A percentile compares a stretch with the other conserved stretches of the same genome.
These are phyloP conservation scores for Xerocomus nothofagi DNA, from an alignment of 1,284 basidiomycete genomes.

Conservation along the genomic window DNA sequence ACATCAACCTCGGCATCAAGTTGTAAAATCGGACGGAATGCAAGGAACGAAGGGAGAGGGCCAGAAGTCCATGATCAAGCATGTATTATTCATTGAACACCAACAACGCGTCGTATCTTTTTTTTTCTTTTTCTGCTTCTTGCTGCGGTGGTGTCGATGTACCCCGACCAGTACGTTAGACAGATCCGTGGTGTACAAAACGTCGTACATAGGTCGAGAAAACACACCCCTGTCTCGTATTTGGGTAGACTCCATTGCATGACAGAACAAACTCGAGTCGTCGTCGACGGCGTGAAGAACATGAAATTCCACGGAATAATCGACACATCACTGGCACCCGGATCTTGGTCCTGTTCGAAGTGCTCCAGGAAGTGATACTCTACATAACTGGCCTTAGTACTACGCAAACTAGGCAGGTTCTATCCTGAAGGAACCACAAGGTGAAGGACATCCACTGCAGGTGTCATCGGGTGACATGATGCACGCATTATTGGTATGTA, in stretches of 20 bases:
- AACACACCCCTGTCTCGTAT: background rate
- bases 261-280: background rate
- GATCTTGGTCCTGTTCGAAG: background rate
- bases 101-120: background rate
- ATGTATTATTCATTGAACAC: constrained; percentile 1
- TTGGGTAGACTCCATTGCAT: too few species aligned
- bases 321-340: background rate
- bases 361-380: background rate
- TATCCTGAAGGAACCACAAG: background rate
- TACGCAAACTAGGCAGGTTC: background rate
- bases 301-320: background rate
- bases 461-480: too few species aligned
- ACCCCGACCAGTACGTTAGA: background rate
- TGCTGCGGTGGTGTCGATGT: background rate
- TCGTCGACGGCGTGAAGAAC: too few species aligned
- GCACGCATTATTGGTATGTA: too few species aligned
- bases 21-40: constrained; percentile 9
- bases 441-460: constrained; percentile 5
- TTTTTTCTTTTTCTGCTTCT: background rate
- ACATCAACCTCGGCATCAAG: constrained; percentile 63
- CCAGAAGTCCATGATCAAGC: background rate
- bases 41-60: background rate
- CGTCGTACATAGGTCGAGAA: background rate
- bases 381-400: background rate
- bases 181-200: background rate